Percentiles rank a stretch among this genome's conserved stretches.
Evolutionary conservation across 177 flowering plant species (phyloP).

Genomic region (Vitis hybrid): DNA sequence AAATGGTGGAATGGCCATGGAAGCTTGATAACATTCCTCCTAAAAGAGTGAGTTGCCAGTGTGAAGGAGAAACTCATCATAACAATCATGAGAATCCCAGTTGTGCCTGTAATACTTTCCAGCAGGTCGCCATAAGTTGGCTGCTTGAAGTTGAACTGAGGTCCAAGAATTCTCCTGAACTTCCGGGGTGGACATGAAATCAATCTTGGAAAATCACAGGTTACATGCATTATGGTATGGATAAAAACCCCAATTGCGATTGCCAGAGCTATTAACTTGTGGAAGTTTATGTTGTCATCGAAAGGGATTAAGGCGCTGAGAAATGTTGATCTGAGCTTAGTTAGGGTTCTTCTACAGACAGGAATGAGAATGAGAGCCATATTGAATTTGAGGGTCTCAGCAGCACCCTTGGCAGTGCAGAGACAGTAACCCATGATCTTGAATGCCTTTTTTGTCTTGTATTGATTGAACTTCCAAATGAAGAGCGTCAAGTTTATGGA

Average conservation of each 20-base stretch:
- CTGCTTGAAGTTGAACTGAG: conserved; percentile 43
- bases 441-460: conserved; percentile 27
- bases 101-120: conserved; percentile 35
- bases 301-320: conserved; percentile 65
- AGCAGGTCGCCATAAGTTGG: conserved; percentile 55
- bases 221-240: conserved; percentile 52
- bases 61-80: conserved; percentile 77
- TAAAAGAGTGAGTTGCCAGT: conserved; percentile 68
- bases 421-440: conserved; percentile 74
- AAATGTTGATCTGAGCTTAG: conserved; percentile 70
- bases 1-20: conserved; percentile 59
- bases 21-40: conserved; percentile 74
- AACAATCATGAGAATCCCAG: conserved; percentile 68
- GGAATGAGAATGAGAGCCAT: conserved; percentile 94
- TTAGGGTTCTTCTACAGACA: conserved; percentile 82
- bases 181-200: conserved; percentile 26
- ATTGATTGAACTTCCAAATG: conserved; percentile 54
- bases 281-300: conserved; percentile 94
- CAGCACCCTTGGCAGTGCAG: conserved; percentile 86
- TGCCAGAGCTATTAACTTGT: conserved; percentile 69
- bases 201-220: conserved; percentile 66
- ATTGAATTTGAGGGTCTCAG: conserved; percentile 81
- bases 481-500: conserved; percentile 49
- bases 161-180: conserved; percentile 47
- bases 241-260: conserved; percentile 44